Evolutionary conservation across 495 filamentous ascomycete species (phyloP).

Genomic region (Rostrohypoxylon terebratum): DNA sequence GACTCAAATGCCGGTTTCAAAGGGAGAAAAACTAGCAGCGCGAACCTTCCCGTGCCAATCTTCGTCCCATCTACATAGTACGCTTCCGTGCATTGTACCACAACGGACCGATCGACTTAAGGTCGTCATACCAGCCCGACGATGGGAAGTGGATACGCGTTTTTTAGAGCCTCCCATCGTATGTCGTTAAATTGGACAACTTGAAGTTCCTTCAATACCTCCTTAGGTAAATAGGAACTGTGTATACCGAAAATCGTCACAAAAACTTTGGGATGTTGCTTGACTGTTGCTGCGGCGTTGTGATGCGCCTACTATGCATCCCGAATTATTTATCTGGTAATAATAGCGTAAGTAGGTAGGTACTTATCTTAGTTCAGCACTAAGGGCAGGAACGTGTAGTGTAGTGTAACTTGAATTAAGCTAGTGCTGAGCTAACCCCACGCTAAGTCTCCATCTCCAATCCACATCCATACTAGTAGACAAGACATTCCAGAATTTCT

Average conservation of each 20-base stretch:
- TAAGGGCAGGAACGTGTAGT: not conserved
- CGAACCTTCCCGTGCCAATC: not conserved
- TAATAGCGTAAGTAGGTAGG: not conserved
- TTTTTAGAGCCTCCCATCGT: not conserved
- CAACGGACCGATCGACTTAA: slow-evolving; percentile 21
- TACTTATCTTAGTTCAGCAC: not conserved
- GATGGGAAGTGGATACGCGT: slow-evolving; percentile 20
- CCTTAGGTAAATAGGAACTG: not conserved
- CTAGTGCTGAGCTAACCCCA: slow-evolving; percentile 26
- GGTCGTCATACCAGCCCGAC: slow-evolving; percentile 20
- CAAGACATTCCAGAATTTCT: slow-evolving; percentile 20
- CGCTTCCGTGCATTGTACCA: slow-evolving; percentile 11
- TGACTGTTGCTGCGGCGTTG: not conserved
- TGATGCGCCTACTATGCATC: not conserved
- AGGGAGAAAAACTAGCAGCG: not conserved
- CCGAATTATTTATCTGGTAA: not conserved
- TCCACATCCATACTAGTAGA: no score
- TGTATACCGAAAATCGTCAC: not conserved
- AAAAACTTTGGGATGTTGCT: not conserved
- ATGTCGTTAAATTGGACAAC: not conserved
- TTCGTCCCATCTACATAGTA: slow-evolving; percentile 14
- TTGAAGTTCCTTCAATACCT: not conserved
- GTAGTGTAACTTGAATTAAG: not conserved
- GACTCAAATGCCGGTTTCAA: not conserved
- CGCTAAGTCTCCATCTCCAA: slow-evolving; percentile 25